Evolutionary conservation across 1,139 yeast genomes (phyloP).

Genomic region (Suhomyces atakaporum): DNA sequence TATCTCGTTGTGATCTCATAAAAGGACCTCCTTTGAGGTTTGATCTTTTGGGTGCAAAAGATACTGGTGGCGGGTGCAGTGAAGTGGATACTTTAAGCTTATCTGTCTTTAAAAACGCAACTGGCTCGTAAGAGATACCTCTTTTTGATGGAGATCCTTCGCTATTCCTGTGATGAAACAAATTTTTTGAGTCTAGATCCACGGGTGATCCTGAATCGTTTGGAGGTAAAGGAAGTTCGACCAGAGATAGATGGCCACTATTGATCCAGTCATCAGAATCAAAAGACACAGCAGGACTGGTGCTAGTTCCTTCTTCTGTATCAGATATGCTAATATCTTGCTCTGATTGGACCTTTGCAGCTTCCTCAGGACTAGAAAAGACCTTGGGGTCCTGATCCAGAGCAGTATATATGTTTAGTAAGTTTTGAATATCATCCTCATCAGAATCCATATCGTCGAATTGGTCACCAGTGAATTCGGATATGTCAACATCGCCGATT

Average conservation of each 20-base stretch:
- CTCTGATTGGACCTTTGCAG: no score
- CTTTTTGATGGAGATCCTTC: slow-evolving; percentile 9
- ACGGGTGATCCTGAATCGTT: background rate
- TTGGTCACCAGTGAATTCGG: no score
- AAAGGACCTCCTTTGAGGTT: slow-evolving; percentile 3
- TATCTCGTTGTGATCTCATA: background rate
- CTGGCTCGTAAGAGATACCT: slow-evolving; percentile 9
- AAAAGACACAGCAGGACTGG: slow-evolving; percentile 1
- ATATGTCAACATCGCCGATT: no score
- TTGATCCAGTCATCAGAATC: slow-evolving; percentile 10
- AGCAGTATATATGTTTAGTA: slow-evolving; percentile 4
- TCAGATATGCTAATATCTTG: no score
- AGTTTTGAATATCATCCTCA: background rate
- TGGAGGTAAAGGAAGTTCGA: background rate
- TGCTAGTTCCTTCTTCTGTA: no score
- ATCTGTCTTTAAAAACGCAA: slow-evolving; percentile 7
- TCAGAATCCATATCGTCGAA: no score
- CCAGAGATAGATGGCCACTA: background rate
- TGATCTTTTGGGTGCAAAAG: slow-evolving; percentile 4
- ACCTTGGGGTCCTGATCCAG: slow-evolving; percentile 3
- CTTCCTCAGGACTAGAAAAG: slow-evolving; percentile 1
- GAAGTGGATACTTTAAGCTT: background rate
- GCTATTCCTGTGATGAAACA: slow-evolving; percentile 6
- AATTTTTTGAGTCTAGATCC: slow-evolving; percentile 4
- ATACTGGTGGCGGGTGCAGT: no score